These are phyloP conservation scores for Blastobotrys chiropterorum DNA, from an alignment of 805 yeast species.

Conservation along the genomic window DNA sequence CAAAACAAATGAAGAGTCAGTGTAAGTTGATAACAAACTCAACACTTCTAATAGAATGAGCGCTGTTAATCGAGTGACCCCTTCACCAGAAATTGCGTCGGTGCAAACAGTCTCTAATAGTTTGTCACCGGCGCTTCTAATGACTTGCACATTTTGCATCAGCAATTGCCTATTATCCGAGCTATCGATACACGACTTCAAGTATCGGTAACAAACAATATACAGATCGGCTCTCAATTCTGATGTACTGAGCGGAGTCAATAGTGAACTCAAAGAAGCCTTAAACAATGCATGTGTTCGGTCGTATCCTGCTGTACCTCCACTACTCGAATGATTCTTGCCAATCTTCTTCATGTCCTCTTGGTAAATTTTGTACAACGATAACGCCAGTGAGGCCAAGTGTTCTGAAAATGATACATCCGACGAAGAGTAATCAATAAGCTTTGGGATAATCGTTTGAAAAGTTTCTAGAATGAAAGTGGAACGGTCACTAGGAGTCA, in stretches of 20 bases:
- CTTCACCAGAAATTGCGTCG: constrained; percentile 78
- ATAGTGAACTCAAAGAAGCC: constrained; percentile 67
- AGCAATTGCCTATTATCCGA: constrained; percentile 20
- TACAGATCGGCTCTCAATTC: constrained; percentile 73
- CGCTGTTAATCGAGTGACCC: constrained; percentile 67
- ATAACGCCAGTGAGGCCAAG: constrained; percentile 66
- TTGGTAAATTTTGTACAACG: constrained; percentile 59
- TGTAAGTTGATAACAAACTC: constrained; percentile 47
- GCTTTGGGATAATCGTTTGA: constrained; percentile 68
- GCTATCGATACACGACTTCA: constrained; percentile 41
- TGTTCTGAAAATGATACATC: constrained; percentile 68
- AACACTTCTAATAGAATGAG: constrained; percentile 66
- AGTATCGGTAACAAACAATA: constrained; percentile 59
- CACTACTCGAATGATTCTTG: constrained; percentile 18
- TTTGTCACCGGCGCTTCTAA: constrained; percentile 54
- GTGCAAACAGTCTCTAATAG: constrained; percentile 60
- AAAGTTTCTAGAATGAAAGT: constrained; percentile 70
- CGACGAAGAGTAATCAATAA: constrained; percentile 64
- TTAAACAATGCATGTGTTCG: constrained; percentile 65
- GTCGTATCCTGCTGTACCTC: constrained; percentile 31
- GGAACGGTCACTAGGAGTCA: constrained; percentile 40
- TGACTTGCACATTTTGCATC: constrained; percentile 44
- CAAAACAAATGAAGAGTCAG: constrained; percentile 49
- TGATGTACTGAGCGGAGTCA: constrained; percentile 61
- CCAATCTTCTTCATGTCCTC: constrained; percentile 27